Evolutionary conservation across 1,139 yeast genomes (phyloP), one percentile per base, ranked within the genome.

Genomic region (Yamadazyma aaseri): DNA sequence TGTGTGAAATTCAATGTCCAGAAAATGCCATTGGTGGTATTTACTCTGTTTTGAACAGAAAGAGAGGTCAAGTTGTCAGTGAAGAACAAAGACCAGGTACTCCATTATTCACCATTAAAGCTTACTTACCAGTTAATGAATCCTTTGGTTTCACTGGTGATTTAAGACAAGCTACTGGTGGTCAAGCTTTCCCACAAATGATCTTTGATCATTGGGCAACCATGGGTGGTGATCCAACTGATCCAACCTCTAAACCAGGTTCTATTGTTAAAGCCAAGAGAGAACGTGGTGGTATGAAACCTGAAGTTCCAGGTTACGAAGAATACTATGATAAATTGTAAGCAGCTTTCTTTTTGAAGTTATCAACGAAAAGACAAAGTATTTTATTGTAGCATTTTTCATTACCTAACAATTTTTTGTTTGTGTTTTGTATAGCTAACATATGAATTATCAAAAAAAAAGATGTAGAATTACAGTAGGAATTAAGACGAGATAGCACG

Each of bases 131-230:
- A 72, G 97, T 92, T 63, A 92, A 92, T 78, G 98, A 92, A 81
- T 92, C 98, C 45, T 92, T 92, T 83, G 98, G 98, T 85, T 92
- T 92, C 96, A 85, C 96, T 61, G 92, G 95, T 77, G 96, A 89
- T 65, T 86, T 92, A 69, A 89, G 98, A 83, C 97, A 90, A 79
- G 96, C 97, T 65, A 92, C 98, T 63, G 97, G 97, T 86, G 98
- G 98, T 75, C 98, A 92, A 82, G 98, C 98, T 71, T 92, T 92
- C 97, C 98, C 98, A 77, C 97, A 90, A 80, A 81, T 92, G 95
- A 92, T 92, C 73, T 92, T 92, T 75, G 97, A 90, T 72, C 98
- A 92, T 73, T 92, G 97, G 97, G 79, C 87, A 53, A 71, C 85
- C 60, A 76, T 92, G 79, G 63, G 67, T 56, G 96, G 97, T 73